Base-by-base conservation (phyloP, 345 rosid genomes). In the Heritiera fomes region DNA sequence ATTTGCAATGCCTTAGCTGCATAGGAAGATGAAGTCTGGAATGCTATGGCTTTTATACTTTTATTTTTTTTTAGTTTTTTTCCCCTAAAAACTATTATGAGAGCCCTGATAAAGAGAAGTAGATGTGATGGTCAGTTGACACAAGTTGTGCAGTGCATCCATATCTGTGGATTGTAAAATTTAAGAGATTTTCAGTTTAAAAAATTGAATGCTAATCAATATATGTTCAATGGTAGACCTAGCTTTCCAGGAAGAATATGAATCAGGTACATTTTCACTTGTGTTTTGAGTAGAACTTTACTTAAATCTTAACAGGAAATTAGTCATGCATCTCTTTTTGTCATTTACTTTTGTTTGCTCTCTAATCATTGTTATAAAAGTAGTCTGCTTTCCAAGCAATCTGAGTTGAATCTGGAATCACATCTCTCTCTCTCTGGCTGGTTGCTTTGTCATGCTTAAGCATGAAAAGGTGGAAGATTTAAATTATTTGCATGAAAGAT, bases 101-200 rank as follows among this genome's bases (percentile, higher is more conserved):
- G 71, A 66, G 49, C 28, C 71, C 45, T 18, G 49, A 66, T 40
- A 40, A 34, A 66, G 71, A 66, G 46, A 66, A 66, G 46, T 40
- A 8, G 14, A 40, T 66, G 49, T 14, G 20, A 40, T 17, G 71
- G 47, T 66, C 71, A 15, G 15, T 23, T 23, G 28, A 23, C 28
- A 0, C 28, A 23, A 23, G 28, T 23, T 23, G 28, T 23, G 28
- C 28, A 23, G 28, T 23, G 28, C 28, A 23, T 23, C 28, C 28
- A 23, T 23, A 23, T 23, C 28, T 23, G 28, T 23, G 28, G 28
- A 23, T 23, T 23, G 28, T 23, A 23, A 23, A 23, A 23, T 58
- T 58, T 58, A 8, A 58, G 62, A 8, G 30, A 58, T 58, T 7
- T 58, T 58, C 5, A 20, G 20, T 8, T 2, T 56, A 0, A 7